Conservation (phyloP, 2,329 filamentous ascomycete genomes). For the Aspergillus vadensis region DNA sequence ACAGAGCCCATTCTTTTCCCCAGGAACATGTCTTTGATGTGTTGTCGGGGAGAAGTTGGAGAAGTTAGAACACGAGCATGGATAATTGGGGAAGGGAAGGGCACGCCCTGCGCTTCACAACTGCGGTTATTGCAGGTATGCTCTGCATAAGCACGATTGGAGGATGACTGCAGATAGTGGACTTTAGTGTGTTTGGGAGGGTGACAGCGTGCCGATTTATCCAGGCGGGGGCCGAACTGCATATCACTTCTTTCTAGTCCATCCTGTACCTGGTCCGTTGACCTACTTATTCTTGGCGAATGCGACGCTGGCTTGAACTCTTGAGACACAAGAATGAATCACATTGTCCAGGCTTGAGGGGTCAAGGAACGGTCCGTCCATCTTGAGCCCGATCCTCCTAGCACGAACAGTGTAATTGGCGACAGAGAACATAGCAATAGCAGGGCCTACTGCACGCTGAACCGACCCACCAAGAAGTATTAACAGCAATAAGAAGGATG, state of each 20-base stretch:
- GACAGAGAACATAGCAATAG: too few species aligned
- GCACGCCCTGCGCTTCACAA: not conserved
- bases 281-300: not conserved
- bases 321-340: not conserved
- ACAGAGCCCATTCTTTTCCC: not conserved
- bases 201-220: slow-evolving; percentile 28
- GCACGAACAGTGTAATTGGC: too few species aligned
- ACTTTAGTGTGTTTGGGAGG: slow-evolving; percentile 1
- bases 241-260: not conserved
- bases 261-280: not conserved
- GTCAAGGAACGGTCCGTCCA: not conserved
- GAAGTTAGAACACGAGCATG: not conserved
- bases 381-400: too few species aligned
- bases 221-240: slow-evolving; percentile 19
- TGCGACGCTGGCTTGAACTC: not conserved
- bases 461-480: too few species aligned
- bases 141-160: slow-evolving; percentile 5
- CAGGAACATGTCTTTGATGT: not conserved
- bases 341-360: not conserved
- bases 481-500: too few species aligned
- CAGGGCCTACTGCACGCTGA: too few species aligned
- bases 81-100: not conserved
- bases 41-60: not conserved
- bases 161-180: not conserved
- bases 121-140: not conserved